Evolutionary conservation across 2,329 filamentous ascomycete species (phyloP).

Genomic region (Mariannaea sp.): DNA sequence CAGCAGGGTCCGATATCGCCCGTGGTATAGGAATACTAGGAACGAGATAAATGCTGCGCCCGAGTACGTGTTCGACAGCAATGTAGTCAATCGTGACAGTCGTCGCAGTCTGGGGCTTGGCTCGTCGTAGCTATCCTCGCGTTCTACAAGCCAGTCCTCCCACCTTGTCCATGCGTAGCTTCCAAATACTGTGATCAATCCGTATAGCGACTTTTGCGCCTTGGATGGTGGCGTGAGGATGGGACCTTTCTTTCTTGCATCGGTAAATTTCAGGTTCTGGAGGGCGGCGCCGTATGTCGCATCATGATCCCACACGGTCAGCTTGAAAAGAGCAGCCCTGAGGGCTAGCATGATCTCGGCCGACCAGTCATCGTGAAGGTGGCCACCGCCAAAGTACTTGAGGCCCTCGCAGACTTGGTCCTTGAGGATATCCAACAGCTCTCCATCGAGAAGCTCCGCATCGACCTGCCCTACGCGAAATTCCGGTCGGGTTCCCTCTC

Average conservation of each 20-base stretch:
- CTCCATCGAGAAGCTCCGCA: conserved; percentile 91
- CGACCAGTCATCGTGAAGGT: conserved; percentile 84
- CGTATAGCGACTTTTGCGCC: conserved; percentile 84
- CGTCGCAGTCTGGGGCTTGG: conserved; percentile 55
- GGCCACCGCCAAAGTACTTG: conserved; percentile 77
- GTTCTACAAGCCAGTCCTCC: conserved; percentile 82
- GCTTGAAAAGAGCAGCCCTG: conserved; percentile 84
- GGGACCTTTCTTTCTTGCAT: conserved; percentile 70
- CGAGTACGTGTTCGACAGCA: conserved; percentile 75
- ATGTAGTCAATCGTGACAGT: conserved; percentile 71
- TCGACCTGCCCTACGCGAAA: conserved; percentile 97
- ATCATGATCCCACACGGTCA: conserved; percentile 95
- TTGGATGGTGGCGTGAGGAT: conserved; percentile 72
- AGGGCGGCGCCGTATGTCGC: conserved; percentile 92
- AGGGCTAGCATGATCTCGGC: conserved; percentile 82
- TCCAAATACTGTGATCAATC: conserved; percentile 82
- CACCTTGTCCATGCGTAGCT: conserved; percentile 90
- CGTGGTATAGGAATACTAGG: conserved; percentile 87
- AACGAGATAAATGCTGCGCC: conserved; percentile 84
- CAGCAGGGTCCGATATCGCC: conserved; percentile 86
- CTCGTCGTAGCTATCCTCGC: conserved; percentile 75
- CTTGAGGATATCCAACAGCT: conserved; percentile 83
- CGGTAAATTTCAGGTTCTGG: conserved; percentile 88
- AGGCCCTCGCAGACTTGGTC: conserved; percentile 85
- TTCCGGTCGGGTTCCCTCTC: conserved; percentile 79